Conservation (phyloP, 2,329 filamentous ascomycete genomes). For the Alternaria infectoria region DNA sequence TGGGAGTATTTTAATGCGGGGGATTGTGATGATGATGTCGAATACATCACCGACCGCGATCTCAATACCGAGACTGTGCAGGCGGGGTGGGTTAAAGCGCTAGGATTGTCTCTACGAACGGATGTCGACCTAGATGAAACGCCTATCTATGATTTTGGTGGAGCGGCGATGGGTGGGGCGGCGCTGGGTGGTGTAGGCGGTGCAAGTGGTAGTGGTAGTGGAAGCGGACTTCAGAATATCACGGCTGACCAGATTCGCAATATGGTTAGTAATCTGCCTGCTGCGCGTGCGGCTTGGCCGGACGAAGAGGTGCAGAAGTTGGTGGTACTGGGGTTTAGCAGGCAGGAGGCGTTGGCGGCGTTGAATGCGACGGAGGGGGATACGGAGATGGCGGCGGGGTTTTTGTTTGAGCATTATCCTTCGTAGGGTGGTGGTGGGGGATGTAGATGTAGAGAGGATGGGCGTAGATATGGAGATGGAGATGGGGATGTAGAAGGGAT, state of each 20-base stretch:
- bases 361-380: slow-evolving; percentile 58
- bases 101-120: slow-evolving; percentile 58
- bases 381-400: slow-evolving; percentile 56
- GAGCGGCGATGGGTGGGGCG: background rate
- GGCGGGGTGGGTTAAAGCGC: slow-evolving; percentile 69
- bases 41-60: slow-evolving; percentile 29
- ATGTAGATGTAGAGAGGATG: too few relatives aligned
- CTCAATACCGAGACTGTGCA: slow-evolving; percentile 36
- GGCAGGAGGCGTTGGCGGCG: slow-evolving; percentile 55
- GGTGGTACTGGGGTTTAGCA: slow-evolving; percentile 54
- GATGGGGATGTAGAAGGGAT: too few relatives aligned
- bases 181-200: background rate
- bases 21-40: slow-evolving; percentile 36
- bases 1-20: slow-evolving; percentile 92
- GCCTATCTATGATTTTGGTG: background rate
- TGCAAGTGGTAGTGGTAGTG: background rate
- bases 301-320: slow-evolving; percentile 51
- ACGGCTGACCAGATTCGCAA: slow-evolving; percentile 41
- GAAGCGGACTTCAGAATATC: slow-evolving; percentile 24
- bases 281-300: slow-evolving; percentile 46
- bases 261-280: slow-evolving; percentile 42
- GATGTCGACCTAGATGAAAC: slow-evolving; percentile 18
- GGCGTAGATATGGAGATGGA: too few relatives aligned
- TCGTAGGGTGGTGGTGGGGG: slow-evolving; percentile 2
- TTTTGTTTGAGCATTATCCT: slow-evolving; percentile 53